These are phyloP conservation scores for Talaromyces verruculosus DNA, from an alignment of 2,329 filamentous ascomycete genomes.

Conservation along the genomic window DNA sequence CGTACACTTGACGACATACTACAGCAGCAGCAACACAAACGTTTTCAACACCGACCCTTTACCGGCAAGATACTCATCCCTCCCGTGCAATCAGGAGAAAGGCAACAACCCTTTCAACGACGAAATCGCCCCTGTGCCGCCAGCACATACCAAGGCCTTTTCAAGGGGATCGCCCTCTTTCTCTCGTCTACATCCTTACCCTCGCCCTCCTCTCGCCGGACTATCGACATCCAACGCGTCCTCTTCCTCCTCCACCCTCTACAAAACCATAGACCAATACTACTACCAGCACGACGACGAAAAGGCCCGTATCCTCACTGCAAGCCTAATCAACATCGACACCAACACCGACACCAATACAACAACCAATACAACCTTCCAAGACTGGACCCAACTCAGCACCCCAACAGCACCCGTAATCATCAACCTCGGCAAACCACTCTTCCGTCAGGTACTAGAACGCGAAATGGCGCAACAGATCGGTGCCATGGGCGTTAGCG, in stretches of 20 bases:
- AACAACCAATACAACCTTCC: not conserved
- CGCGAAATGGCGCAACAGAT: constrained; percentile 70
- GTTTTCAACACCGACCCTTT: not conserved
- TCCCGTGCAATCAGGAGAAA: constrained; percentile 7
- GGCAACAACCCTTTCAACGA: not conserved
- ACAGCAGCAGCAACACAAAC: constrained; percentile 12
- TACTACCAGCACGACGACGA: constrained; percentile 1
- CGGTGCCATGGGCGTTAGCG: constrained; percentile 79
- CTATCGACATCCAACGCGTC: not conserved
- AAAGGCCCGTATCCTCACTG: not conserved
- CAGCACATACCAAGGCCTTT: not conserved
- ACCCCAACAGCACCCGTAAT: constrained; percentile 13
- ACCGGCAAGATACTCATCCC: constrained; percentile 5
- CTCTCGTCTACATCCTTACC: not conserved
- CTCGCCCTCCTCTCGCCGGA: not conserved
- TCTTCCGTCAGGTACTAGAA: constrained; percentile 50
- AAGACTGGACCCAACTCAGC: constrained; percentile 20
- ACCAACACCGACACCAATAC: not conserved
- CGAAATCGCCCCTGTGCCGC: not conserved
- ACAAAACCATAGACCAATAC: constrained; percentile 13
- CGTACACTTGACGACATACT: constrained; percentile 20
- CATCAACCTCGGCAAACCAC: constrained; percentile 20
- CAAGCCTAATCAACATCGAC: not conserved
- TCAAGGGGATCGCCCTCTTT: not conserved
- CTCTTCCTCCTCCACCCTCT: not conserved